Conservation (phyloP, 257 asterid species). For the Solanum sejunctum region DNA sequence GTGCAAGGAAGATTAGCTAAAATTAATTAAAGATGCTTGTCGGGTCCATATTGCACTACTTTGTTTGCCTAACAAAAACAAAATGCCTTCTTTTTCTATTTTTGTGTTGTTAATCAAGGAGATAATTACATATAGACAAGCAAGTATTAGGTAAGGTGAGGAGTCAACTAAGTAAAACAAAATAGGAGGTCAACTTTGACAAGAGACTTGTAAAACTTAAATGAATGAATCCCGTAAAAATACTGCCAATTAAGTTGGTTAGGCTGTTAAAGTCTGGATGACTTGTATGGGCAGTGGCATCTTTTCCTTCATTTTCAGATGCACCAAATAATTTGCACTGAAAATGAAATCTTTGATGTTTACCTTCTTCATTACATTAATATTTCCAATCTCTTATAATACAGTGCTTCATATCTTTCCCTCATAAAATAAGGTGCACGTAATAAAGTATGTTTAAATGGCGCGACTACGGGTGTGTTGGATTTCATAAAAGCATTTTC, state of each 20-base stretch:
- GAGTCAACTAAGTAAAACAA: background rate
- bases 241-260: background rate
- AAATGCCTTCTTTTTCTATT: background rate
- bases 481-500: too few relatives aligned
- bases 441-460: background rate
- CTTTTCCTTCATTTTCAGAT: background rate
- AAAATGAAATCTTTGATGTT: background rate
- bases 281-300: background rate
- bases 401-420: background rate
- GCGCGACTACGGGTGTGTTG: background rate
- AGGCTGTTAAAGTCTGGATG: background rate
- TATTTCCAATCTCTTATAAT: background rate
- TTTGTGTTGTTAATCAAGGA: background rate
- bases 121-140: background rate
- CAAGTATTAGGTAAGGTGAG: background rate
- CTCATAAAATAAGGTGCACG: background rate
- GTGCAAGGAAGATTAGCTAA: background rate
- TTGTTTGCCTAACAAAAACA: background rate
- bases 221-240: background rate
- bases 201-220: background rate
- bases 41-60: background rate
- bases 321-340: background rate
- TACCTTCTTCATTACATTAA: background rate
- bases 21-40: background rate
- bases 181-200: background rate